A percentile compares a stretch with the other conserved stretches of the same genome.
These are phyloP conservation scores for Prunus armeniaca DNA, from an alignment of 306 rosid species.

Conservation along the genomic window DNA sequence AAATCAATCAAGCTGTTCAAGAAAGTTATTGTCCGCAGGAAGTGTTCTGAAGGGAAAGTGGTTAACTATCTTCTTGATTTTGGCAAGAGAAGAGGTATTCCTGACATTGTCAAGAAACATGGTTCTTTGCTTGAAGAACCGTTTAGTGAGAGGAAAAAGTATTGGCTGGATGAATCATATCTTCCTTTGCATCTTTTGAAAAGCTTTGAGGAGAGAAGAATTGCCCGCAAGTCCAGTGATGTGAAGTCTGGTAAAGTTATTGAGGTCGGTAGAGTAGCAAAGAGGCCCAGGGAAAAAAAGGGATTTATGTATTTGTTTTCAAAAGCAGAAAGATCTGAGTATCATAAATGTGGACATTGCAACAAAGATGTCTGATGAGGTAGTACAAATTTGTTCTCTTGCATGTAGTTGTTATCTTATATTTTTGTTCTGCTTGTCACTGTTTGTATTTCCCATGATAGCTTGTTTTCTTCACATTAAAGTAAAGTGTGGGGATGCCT, in stretches of 20 bases:
- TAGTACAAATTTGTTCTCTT: slow-evolving; percentile 26
- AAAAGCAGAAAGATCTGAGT: slow-evolving; percentile 70
- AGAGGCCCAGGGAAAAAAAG: slow-evolving; percentile 32
- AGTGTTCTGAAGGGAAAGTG: slow-evolving; percentile 57
- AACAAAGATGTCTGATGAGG: slow-evolving; percentile 81
- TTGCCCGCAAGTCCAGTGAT: slow-evolving; percentile 61
- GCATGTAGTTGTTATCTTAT: slow-evolving; percentile 14
- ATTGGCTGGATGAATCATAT: slow-evolving; percentile 80
- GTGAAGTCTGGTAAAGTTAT: slow-evolving; percentile 45
- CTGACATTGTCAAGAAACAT: slow-evolving; percentile 57
- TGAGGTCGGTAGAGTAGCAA: slow-evolving; percentile 36
- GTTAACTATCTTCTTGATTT: slow-evolving; percentile 88
- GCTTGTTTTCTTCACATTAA: background rate
- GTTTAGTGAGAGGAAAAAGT: slow-evolving; percentile 75
- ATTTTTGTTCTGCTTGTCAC: slow-evolving; percentile 4
- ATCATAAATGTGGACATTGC: slow-evolving; percentile 79
- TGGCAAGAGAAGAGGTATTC: slow-evolving; percentile 92
- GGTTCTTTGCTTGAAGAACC: slow-evolving; percentile 68
- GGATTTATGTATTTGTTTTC: slow-evolving; percentile 81
- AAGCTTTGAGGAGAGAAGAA: slow-evolving; percentile 89
- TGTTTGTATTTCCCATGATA: background rate
- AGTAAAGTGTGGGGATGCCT: background rate
- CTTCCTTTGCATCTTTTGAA: slow-evolving; percentile 88
- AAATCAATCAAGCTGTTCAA: slow-evolving; percentile 83
- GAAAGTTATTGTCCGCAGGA: slow-evolving; percentile 89